Evolutionary conservation across 208 protist genomes (phyloP), one percentile per base, ranked within the genome.

Genomic region (Wallacemonas rigidus): DNA sequence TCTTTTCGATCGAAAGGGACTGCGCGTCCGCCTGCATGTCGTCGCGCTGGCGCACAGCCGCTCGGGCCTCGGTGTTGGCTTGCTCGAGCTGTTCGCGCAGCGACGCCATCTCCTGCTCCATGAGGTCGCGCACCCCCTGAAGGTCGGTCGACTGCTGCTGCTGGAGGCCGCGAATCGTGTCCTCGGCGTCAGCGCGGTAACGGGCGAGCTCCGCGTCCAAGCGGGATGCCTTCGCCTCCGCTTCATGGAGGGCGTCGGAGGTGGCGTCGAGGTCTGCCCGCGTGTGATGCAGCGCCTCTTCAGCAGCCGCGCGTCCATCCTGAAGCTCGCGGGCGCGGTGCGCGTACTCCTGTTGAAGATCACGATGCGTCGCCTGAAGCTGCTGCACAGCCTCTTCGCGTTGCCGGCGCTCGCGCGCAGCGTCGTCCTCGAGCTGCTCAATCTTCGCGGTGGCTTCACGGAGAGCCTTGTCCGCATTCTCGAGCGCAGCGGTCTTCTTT

Each of bases 21-120:
- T 62, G 75, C 35, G 77, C 72, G 63, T 85, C 82, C 38, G 82
- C 72, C 5, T 67, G 61, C 26, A 61, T 67, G 39, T 84, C 76
- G 57, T 92, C 87, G 51, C 72, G 74, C 53, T 86, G 75, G 51
- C 84, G 83, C 11, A 62, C 74, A 0, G 76, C 74, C 44, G 69
- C 70, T 11, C 82, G 68, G 15, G 72, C 68, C 39, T 80, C 64
- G 48, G 74, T 43, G 41, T 81, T 69, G n/a, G 82, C 83, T 48
- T 78, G 72, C 53, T 85, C 85, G 15, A 90, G 69, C 57, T 76
- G 58, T 4, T 58, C 26, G 14, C 76, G 81, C 40, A 83, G 73
- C 35, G 55, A 57, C 12, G 54, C 45, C 69, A 89, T 44, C 75
- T 93, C 88, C 67, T 76, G 74, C 67, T 88, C 76, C 74, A 90